Conservation (phyloP, 2,329 filamentous ascomycete genomes). For the Mycosphaerella sp. region DNA sequence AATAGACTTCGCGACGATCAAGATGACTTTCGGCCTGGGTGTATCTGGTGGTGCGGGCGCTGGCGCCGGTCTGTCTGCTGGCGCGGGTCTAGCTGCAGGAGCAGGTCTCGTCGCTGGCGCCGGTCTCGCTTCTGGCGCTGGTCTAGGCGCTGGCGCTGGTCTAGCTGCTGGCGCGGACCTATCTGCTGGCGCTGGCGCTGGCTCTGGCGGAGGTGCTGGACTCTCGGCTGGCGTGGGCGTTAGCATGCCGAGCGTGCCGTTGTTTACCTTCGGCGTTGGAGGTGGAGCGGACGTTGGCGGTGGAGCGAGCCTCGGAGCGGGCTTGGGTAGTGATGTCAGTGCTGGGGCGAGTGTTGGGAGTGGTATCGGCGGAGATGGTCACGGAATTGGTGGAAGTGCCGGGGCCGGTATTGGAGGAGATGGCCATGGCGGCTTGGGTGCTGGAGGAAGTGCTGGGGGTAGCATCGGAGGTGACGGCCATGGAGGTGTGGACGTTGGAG, state of each 20-base stretch:
- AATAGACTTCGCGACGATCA: neutral
- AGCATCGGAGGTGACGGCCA: neutral
- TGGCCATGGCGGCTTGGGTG: neutral
- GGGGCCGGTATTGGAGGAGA: slow-evolving; percentile 1
- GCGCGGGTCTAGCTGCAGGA: neutral
- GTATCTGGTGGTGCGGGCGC: slow-evolving; percentile 2
- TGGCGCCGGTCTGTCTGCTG: slow-evolving; percentile 1
- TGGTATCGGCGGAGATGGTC: neutral
- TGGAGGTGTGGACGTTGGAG: neutral
- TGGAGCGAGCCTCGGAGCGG: neutral
- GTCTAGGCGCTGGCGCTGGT: neutral
- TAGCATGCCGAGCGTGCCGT: neutral
- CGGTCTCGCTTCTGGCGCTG: neutral
- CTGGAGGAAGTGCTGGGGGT: neutral
- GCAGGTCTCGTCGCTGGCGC: neutral
- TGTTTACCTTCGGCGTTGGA: neutral
- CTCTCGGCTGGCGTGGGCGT: neutral
- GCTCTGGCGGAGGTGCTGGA: neutral
- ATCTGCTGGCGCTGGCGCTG: neutral
- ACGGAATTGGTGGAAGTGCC: too few species aligned
- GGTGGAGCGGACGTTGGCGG: neutral
- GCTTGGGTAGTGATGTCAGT: neutral
- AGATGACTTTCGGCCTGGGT: neutral
- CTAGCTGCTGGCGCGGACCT: neutral
- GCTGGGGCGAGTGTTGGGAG: neutral